Evolutionary conservation across 2,329 filamentous ascomycete species (phyloP), one percentile per base, ranked within the genome.

Genomic region (Chaetoscypha palmicola): DNA sequence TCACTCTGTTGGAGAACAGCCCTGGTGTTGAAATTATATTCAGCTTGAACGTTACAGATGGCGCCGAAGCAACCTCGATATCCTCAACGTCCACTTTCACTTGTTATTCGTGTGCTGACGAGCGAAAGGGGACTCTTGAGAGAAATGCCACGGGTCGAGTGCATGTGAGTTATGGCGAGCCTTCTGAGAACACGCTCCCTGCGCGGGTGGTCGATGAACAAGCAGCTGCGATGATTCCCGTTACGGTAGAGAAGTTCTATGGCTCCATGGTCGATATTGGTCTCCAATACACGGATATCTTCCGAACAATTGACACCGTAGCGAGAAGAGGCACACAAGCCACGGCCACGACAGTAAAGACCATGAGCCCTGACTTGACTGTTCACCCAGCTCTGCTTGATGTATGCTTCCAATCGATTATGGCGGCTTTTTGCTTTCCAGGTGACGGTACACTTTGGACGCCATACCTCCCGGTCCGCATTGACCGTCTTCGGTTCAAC

Each of bases 341-440:
- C 20, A 30, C 26, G 12, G 47, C 7, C n/a, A 5, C 32, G 7
- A 43, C 46, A 11, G 12, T n/a, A n/a, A 21, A 17, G 14, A 11
- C 14, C 14, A 9, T 9, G 2, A n/a, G n/a, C n/a, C n/a, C n/a
- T n/a, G n/a, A n/a, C n/a, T n/a, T n/a, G n/a, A 14, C 19, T 4
- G 12, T 79, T 22, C 76, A 79, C 47, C 76, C 76, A 0, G 67
- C 72, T 3, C 76, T 73, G 0, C 62, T 79, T n/a, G 76, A 79
- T 50, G 62, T 69, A 2, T 70, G 77, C 59, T 68, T 79, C 24
- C 31, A 33, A 14, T 8, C 8, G 5, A 33, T 33, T 5, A 9
- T 33, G 7, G 10, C 16, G 5, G 31, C 31, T 11, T 33, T n/a
- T 14, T 9, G 31, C 14, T 8, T 7, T 14, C 31, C 31, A n/a